Evolutionary conservation across 192 early-diverging fungal genomes (phyloP).

Genomic region (Coemansia erecta): DNA sequence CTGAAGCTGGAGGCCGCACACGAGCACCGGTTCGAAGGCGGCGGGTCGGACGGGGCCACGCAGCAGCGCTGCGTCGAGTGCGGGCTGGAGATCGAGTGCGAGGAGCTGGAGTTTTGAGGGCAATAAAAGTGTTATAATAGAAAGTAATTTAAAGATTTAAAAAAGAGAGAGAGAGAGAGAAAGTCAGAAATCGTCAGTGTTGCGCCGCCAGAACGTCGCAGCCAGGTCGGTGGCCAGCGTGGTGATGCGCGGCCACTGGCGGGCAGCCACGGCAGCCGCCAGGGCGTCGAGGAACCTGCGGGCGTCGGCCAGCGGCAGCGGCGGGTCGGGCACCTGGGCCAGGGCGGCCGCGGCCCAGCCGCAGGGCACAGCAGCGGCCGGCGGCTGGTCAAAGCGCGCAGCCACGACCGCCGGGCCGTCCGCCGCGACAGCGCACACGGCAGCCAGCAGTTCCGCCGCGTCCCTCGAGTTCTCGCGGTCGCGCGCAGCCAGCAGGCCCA

Average conservation of each 20-base stretch:
- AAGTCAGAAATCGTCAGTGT: slow-evolving; percentile 9
- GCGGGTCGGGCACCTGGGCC: slow-evolving; percentile 37
- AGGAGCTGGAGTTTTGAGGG: slow-evolving; percentile 53
- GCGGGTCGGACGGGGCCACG: slow-evolving; percentile 38
- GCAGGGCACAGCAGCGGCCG: slow-evolving; percentile 25
- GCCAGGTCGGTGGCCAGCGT: slow-evolving; percentile 24
- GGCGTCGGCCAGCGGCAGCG: slow-evolving; percentile 25
- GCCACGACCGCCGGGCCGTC: slow-evolving; percentile 26
- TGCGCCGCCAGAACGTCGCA: slow-evolving; percentile 44
- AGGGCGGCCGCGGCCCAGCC: slow-evolving; percentile 45
- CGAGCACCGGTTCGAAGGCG: slow-evolving; percentile 68
- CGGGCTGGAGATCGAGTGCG: slow-evolving; percentile 66
- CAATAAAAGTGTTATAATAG: no score
- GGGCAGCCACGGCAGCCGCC: slow-evolving; percentile 20
- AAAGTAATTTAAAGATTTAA: background rate
- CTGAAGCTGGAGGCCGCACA: slow-evolving; percentile 64
- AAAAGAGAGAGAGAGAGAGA: background rate
- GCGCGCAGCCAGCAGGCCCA: slow-evolving; percentile 31
- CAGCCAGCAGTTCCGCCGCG: slow-evolving; percentile 32
- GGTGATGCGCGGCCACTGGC: slow-evolving; percentile 38
- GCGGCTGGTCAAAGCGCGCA: slow-evolving; percentile 26
- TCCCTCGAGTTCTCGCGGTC: slow-evolving; percentile 35
- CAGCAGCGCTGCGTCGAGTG: slow-evolving; percentile 65
- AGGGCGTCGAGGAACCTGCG: slow-evolving; percentile 30
- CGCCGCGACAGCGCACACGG: slow-evolving; percentile 31